phyloP scores from a whole-genome alignment of 352 stramenopile species.

The Phytophthora litchii region DNA sequence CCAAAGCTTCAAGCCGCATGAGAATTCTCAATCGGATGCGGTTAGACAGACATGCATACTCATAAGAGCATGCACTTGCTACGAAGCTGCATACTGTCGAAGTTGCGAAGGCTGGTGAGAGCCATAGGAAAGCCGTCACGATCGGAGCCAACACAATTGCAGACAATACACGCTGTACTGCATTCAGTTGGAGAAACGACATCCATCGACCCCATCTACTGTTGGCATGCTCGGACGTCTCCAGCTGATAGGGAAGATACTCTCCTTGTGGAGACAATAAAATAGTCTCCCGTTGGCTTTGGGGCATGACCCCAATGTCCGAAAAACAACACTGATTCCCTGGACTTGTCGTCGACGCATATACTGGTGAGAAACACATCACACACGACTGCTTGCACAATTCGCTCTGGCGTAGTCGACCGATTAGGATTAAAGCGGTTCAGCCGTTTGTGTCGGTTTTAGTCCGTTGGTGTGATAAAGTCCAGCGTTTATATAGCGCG shows the following conservation, averaged over 20 bases:
- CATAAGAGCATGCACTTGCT: constrained; percentile 62
- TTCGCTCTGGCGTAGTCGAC: background rate
- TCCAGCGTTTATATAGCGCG: no score
- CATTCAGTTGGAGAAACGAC: constrained; percentile 44
- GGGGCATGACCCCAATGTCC: background rate
- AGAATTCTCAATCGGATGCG: constrained; percentile 63
- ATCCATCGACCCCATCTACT: background rate
- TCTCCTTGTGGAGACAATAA: constrained; percentile 8
- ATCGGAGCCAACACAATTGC: constrained; percentile 55
- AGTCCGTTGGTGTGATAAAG: background rate
- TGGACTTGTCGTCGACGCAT: background rate
- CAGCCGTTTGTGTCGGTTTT: background rate
- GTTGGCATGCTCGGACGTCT: background rate
- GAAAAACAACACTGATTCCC: background rate
- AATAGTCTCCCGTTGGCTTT: constrained; percentile 17
- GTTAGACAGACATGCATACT: constrained; percentile 71
- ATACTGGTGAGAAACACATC: background rate
- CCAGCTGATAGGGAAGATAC: constrained; percentile 15
- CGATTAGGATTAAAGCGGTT: background rate
- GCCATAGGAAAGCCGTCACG: constrained; percentile 71
- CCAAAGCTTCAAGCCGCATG: constrained; percentile 33
- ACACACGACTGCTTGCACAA: background rate
- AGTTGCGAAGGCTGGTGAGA: constrained; percentile 64
- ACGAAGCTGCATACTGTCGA: constrained; percentile 66
- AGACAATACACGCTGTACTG: constrained; percentile 64